phyloP scores from a whole-genome alignment of 140 eudicot genomes.

The Ambrosia hybrid region DNA sequence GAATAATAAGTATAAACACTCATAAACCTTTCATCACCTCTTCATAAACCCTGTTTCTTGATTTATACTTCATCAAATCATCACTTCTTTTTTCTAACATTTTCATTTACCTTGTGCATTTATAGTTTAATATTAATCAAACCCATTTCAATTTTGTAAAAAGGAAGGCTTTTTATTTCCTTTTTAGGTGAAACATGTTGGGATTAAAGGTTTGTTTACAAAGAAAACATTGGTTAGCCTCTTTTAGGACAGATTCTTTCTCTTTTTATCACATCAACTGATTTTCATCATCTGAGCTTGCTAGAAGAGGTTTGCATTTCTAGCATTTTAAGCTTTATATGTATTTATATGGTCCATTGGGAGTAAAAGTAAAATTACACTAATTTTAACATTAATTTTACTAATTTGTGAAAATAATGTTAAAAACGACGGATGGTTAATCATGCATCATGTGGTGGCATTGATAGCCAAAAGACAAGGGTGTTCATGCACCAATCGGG shows the following conservation, averaged over 20 bases:
- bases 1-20: not conserved
- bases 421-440: too few species aligned
- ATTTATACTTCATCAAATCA: slow-evolving; percentile 1
- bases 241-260: slow-evolving; percentile 75
- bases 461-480: too few species aligned
- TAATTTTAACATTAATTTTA: too few species aligned
- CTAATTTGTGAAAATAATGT: too few species aligned
- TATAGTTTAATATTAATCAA: not conserved
- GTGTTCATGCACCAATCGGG: too few species aligned
- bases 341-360: not conserved
- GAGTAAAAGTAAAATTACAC: too few species aligned
- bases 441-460: too few species aligned
- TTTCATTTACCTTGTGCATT: not conserved
- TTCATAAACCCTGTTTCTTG: slow-evolving; percentile 21
- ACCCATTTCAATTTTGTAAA: slow-evolving; percentile 7
- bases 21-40: too few species aligned
- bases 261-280: slow-evolving; percentile 85
- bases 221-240: slow-evolving; percentile 63
- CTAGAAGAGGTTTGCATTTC: slow-evolving; percentile 60
- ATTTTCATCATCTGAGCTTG: slow-evolving; percentile 79
- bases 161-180: not conserved
- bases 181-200: slow-evolving; percentile 38
- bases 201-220: slow-evolving; percentile 36
- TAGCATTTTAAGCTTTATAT: not conserved
- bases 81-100: not conserved